Evolutionary conservation across 352 stramenopile genomes (phyloP), one percentile per base, ranked within the genome.

Genomic region (Globisporangium solare): DNA sequence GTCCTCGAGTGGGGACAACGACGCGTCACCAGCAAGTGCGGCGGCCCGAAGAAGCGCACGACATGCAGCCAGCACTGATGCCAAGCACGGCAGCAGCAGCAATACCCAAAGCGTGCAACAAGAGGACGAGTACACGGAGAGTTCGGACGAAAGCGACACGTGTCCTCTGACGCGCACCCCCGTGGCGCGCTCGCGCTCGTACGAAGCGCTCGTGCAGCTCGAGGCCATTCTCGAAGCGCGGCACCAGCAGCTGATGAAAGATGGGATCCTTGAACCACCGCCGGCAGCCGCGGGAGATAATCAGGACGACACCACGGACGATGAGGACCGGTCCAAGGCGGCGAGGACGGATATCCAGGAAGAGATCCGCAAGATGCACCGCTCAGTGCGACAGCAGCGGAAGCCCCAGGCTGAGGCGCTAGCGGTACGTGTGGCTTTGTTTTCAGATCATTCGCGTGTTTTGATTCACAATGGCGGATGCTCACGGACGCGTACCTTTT

Each of bases 151-250:
- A n/a, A 52, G 42, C n/a, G 27, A 49, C 39, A 35, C 18, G 37
- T 42, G 51, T 3, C 20, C 32, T 6, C 51, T 35, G 3, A n/a
- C 13, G 2, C 37, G 35, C 45, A 17, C 56, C 1, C 46, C 21
- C 8, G 24, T 81, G 6, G 55, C 63, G 49, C 72, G 69, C 35
- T 87, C 78, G 10, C 72, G 83, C 21, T 90, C 79, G 17, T 92
- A 90, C 64, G 83, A 92, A 60, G 73, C 79, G 6, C 62, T 92
- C 14, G 76, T 89, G 42, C 76, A 85, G 54, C 62, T 92, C 13
- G 83, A 92, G 56, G 67, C 68, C 2, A 88, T 89, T 32, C 65
- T 92, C 37, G 83, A 92, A 50, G 71, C 74, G n/a, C 64, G 83
- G 1, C 83, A 92, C 48, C 74, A 82, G 47, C 66, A 86, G 31